Evolutionary conservation across 1,139 yeast genomes (phyloP).

Genomic region (Yamadazyma spencermartinsiae): DNA sequence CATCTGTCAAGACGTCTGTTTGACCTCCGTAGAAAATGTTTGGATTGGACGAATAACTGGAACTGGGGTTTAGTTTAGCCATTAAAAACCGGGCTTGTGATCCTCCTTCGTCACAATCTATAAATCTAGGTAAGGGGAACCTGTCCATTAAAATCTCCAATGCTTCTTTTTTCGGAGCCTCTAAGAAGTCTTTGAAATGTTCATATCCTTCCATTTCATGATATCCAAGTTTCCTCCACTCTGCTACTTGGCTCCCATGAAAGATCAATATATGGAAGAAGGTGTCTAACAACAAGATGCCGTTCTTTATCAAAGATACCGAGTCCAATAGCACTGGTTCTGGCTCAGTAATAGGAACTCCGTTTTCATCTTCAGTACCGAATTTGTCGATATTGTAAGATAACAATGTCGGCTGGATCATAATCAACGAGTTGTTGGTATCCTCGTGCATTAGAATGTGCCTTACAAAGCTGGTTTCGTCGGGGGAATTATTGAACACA

Average conservation of each 20-base stretch:
- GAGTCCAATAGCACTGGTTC: conserved; percentile 72
- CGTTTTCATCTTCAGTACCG: conserved; percentile 46
- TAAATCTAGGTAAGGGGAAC: conserved; percentile 91
- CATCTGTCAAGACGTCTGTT: conserved; percentile 62
- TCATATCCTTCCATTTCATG: conserved; percentile 66
- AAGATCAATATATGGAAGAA: conserved; percentile 71
- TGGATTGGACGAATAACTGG: conserved; percentile 51
- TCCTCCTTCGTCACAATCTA: conserved; percentile 87
- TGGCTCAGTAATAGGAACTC: conserved; percentile 34
- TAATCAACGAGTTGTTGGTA: conserved; percentile 60
- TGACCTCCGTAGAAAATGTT: conserved; percentile 32
- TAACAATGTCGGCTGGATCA: conserved; percentile 76
- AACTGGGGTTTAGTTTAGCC: conserved; percentile 74
- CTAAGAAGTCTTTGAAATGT: conserved; percentile 59
- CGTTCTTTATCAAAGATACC: conserved; percentile 58
- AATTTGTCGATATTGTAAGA: conserved; percentile 60
- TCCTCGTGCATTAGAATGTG: conserved; percentile 70
- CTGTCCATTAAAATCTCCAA: conserved; percentile 66
- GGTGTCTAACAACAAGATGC: conserved; percentile 67
- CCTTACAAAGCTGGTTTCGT: conserved; percentile 70
- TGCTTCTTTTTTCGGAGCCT: conserved; percentile 68
- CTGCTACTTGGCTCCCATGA: conserved; percentile 69
- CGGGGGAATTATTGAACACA: conserved; percentile 77
- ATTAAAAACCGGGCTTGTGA: conserved; percentile 70
- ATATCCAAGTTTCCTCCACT: conserved; percentile 68